Evolutionary conservation across 495 filamentous ascomycete species (phyloP).

Genomic region (Stereocaulon alpinum): DNA sequence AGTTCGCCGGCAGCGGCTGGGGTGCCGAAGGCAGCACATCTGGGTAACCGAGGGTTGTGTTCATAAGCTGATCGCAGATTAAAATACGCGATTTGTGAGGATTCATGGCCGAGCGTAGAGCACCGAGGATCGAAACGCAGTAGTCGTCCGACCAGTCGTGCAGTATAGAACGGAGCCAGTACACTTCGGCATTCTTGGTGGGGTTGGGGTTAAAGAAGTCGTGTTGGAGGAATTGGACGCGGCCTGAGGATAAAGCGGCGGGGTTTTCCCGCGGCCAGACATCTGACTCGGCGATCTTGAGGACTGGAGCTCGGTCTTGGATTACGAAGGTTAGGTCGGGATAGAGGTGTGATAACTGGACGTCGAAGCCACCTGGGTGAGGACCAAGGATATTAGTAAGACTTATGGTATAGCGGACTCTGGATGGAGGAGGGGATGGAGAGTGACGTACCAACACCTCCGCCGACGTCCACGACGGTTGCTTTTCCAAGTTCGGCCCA

Average conservation of each 20-base stretch:
- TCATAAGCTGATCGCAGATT: conserved; percentile 34
- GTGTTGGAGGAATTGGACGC: conserved; percentile 30
- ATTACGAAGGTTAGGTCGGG: conserved; percentile 30
- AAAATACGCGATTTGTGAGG: conserved; percentile 25
- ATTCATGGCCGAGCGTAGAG: conserved; percentile 24
- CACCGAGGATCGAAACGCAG: conserved; percentile 29
- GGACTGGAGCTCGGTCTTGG: conserved; percentile 30
- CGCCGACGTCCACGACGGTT: conserved; percentile 34
- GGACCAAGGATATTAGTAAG: background rate
- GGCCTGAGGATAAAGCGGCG: conserved; percentile 20
- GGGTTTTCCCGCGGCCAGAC: conserved; percentile 26
- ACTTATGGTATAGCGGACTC: background rate
- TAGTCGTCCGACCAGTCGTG: conserved; percentile 37
- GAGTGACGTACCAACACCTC: conserved; percentile 26
- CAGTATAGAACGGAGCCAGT: conserved; percentile 34
- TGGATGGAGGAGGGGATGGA: too few species aligned
- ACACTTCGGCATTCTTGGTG: conserved; percentile 30
- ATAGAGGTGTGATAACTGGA: conserved; percentile 25
- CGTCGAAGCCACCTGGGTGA: conserved; percentile 25
- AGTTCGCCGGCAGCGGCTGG: conserved; percentile 29
- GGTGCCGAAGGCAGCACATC: conserved; percentile 25
- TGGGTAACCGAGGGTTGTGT: conserved; percentile 27
- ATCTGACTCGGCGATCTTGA: conserved; percentile 25
- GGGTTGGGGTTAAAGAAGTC: conserved; percentile 35
- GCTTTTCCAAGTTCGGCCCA: conserved; percentile 28